Base-by-base conservation (phyloP, 768 basidiomycete genomes). In the Leccinum fibrillosum region DNA sequence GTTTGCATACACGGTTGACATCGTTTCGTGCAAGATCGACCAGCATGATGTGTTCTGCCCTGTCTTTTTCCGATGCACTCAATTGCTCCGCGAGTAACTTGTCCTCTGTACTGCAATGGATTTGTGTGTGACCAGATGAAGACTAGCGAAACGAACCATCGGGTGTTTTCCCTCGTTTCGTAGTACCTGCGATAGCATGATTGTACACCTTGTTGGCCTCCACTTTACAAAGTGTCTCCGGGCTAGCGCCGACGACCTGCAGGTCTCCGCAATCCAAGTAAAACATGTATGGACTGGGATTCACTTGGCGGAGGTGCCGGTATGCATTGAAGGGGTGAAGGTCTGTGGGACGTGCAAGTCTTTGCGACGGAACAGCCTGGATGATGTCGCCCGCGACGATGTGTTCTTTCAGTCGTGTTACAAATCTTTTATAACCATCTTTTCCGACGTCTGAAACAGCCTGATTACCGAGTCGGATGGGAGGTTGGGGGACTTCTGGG, bases 221-320 rank as follows among this genome's bases (percentile, higher is more conserved):
- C 23, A 99, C 94, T 72, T 95, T 98, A 77, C 97, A 98, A 4
- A 99, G 78, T 5, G 95, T 98, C 75, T 99, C 97, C 0, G 97
- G 97, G 65, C 93, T 96, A 2, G 97, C 97, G 11, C 97, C 97
- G n/a, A 98, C 94, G 35, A 99, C 80, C 73, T 98, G 94, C 11
- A 96, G 70, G 55, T 92, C 92, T 5, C 92, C 91, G 64, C 94
- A 96, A 66, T 98, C 92, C 65, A 99, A 72, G 71, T 94, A 99
- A 75, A 95, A 99, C 95, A 97, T 98, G 75, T 99, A 98, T 15
- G 97, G 97, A 55, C 93, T 96, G 1, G 97, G 97, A 66, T 99
- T 99, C 60, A 98, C 84, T 66, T 95, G 88, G 48, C 97, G 88
- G 48, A 99, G 80, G 54, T 92, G 90, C 52, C 97, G 81, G 70